Conservation (phyloP, 768 basidiomycete species). For the Suillus occidentalis region DNA sequence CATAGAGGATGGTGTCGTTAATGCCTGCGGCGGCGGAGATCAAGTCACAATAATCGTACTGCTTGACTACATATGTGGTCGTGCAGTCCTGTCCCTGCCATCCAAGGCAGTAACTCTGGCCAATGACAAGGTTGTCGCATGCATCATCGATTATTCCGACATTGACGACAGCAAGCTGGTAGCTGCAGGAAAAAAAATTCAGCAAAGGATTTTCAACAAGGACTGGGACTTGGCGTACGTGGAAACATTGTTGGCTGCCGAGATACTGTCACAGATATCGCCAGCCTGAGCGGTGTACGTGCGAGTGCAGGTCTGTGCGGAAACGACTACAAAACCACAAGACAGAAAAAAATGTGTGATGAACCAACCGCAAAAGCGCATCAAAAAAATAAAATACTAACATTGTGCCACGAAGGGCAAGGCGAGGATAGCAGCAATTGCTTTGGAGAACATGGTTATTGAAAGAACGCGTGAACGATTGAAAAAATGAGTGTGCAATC, state of each 20-base stretch:
- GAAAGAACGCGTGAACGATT: slow-evolving; percentile 16
- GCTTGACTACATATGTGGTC: slow-evolving; percentile 54
- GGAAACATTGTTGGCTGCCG: slow-evolving; percentile 58
- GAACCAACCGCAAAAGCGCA: not conserved
- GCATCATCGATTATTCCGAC: slow-evolving; percentile 42
- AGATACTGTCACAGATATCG: slow-evolving; percentile 74
- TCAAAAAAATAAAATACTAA: slow-evolving; percentile 20
- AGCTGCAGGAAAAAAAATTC: slow-evolving; percentile 40
- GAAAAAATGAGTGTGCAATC: slow-evolving; percentile 18
- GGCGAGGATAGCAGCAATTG: slow-evolving; percentile 43
- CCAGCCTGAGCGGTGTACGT: slow-evolving; percentile 57
- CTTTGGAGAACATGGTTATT: slow-evolving; percentile 38
- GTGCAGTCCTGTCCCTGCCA: slow-evolving; percentile 58
- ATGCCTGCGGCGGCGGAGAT: slow-evolving; percentile 42
- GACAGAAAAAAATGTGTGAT: slow-evolving; percentile 6
- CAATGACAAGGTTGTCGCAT: slow-evolving; percentile 62
- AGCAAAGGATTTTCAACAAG: not conserved
- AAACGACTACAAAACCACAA: slow-evolving; percentile 17
- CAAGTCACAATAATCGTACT: slow-evolving; percentile 58
- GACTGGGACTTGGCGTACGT: slow-evolving; percentile 44
- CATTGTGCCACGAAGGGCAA: slow-evolving; percentile 48
- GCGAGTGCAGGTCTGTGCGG: slow-evolving; percentile 49
- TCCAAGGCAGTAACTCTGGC: slow-evolving; percentile 61
- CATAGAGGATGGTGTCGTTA: slow-evolving; percentile 52
- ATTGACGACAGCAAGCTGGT: slow-evolving; percentile 73